Conservation (phyloP, 352 stramenopile species). For the Globisporangium mamillatum region DNA sequence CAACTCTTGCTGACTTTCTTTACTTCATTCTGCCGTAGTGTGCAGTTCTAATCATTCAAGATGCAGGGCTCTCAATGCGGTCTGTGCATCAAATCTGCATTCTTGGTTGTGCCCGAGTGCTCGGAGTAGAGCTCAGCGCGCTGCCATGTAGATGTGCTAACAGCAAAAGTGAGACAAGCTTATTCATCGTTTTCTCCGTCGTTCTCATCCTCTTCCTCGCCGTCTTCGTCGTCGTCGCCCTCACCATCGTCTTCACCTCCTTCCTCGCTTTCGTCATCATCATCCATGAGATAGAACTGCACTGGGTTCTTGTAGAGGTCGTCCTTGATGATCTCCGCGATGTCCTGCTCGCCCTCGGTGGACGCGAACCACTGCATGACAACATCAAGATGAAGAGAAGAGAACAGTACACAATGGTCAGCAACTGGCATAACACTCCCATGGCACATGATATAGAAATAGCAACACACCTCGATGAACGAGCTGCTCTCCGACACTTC, state of each 20-base stretch:
- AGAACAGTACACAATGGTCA: background rate
- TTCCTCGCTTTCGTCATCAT: conserved; percentile 43
- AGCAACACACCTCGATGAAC: conserved; percentile 50
- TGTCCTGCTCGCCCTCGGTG: conserved; percentile 50
- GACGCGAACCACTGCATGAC: conserved; percentile 50
- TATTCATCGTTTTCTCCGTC: conserved; percentile 35
- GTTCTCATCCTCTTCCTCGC: conserved; percentile 23
- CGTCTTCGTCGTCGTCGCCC: conserved; percentile 23
- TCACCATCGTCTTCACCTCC: conserved; percentile 36
- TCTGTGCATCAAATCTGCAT: background rate
- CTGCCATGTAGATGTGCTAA: background rate
- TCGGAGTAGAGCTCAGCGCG: background rate
- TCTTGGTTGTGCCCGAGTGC: background rate
- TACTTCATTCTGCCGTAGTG: background rate
- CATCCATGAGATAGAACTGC: conserved; percentile 44
- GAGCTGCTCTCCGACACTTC: conserved; percentile 37
- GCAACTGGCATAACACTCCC: background rate
- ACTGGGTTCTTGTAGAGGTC: conserved; percentile 77
- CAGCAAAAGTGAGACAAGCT: background rate
- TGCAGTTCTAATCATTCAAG: background rate
- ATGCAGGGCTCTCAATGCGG: background rate
- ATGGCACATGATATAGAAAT: background rate
- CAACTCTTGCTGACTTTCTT: background rate
- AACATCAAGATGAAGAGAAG: conserved; percentile 7
- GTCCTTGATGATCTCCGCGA: conserved; percentile 79